phyloP scores from a whole-genome alignment of 148 eudicot genomes.

The Rheum nobile region DNA sequence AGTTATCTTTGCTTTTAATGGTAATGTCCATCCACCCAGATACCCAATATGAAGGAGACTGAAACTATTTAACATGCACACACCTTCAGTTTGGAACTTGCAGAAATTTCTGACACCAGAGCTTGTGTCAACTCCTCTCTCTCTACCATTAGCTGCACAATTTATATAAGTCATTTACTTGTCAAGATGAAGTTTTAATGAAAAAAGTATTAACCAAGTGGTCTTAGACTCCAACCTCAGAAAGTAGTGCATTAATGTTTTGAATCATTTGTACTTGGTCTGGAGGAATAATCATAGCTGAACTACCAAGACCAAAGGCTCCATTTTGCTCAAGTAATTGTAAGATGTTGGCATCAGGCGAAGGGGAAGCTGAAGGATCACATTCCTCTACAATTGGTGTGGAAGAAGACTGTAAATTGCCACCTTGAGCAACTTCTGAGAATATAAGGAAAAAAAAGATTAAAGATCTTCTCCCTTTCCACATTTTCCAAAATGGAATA shows the following conservation, averaged over 20 bases:
- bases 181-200: background rate
- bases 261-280: constrained; percentile 73
- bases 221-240: constrained; percentile 46
- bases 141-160: constrained; percentile 63
- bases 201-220: background rate
- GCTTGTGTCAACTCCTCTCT: constrained; percentile 72
- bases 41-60: background rate
- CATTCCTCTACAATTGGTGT: constrained; percentile 12
- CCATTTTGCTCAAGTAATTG: constrained; percentile 25
- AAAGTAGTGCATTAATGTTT: constrained; percentile 60
- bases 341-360: constrained; percentile 24
- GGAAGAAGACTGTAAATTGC: constrained; percentile 10
- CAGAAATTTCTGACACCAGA: constrained; percentile 49
- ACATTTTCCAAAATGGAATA: background rate
- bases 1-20: background rate
- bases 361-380: constrained; percentile 15
- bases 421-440: constrained; percentile 12
- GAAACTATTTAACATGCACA: background rate
- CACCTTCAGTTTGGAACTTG: constrained; percentile 71
- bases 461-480: background rate
- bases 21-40: background rate
- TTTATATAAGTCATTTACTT: background rate
- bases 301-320: constrained; percentile 33
- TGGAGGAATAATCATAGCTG: constrained; percentile 51
- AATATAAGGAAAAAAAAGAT: background rate